These are phyloP conservation scores for Lentinula novae-zelandiae DNA, from an alignment of 1,284 basidiomycete genomes.

Conservation along the genomic window DNA sequence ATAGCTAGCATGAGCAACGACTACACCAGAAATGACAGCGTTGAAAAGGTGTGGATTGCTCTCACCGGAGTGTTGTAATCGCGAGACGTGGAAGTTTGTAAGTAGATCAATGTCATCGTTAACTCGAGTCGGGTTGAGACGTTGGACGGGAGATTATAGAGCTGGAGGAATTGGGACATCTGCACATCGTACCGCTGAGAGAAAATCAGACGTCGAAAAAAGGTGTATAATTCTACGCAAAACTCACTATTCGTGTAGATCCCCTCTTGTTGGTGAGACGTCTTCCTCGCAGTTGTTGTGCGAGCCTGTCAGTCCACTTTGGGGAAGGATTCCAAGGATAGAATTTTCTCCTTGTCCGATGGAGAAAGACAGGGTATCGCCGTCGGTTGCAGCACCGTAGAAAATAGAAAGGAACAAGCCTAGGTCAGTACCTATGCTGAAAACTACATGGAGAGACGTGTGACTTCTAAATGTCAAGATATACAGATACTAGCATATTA, in stretches of 20 bases:
- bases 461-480: neutral
- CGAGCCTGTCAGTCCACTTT: neutral
- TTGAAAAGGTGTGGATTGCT: neutral
- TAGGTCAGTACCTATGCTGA: neutral
- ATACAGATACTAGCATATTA: no score
- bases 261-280: neutral
- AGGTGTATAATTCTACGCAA: neutral
- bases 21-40: neutral
- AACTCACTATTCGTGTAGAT: neutral
- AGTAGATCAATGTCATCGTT: neutral
- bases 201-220: neutral
- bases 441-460: neutral
- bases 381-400: neutral
- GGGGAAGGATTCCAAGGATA: no score
- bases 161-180: neutral
- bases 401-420: neutral
- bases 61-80: neutral
- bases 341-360: neutral
- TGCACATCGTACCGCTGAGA: neutral
- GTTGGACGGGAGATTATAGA: neutral
- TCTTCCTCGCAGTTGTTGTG: neutral
- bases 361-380: neutral
- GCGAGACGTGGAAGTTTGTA: neutral
- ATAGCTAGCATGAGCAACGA: neutral
- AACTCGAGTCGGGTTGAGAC: neutral